Evolutionary conservation across 2,329 filamentous ascomycete species (phyloP), one percentile per base, ranked within the genome.

Genomic region (Colletotrichum sidae): DNA sequence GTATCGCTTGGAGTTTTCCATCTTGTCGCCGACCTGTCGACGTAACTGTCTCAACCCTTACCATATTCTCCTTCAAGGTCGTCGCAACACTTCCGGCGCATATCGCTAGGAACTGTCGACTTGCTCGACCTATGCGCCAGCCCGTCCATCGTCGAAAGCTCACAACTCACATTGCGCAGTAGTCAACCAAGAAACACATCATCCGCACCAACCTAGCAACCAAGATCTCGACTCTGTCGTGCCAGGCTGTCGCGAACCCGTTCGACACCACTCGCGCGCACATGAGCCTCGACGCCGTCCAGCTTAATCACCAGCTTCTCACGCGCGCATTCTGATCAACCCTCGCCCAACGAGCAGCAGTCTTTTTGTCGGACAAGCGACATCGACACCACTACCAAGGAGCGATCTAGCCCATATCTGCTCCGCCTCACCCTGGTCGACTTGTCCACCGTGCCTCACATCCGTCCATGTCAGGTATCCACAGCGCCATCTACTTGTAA

Each of bases 381-480:
- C 34, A 53, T 54, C 53, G 63, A 57, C 35, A 57, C 47, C 45
- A 49, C 17, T 47, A 42, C 50, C 37, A 10, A 41, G 42, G 42
- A 53, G 41, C 58, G 58, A 66, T 57, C 58, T 56, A 63, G 58
- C 52, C 63, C 47, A 66, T 53, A 41, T 42, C 39, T 56, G 42
- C 53, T 66, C 63, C 59, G 47, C 63, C 42, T 39, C 44, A 63
- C 41, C 59, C 63, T 63, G 47, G 59, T 63, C 58, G 41, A 47
- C 42, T 47, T 57, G 59, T 61, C 52, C 63, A 56, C 63, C 37
- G 47, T 65, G 47, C 58, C 45, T 63, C 63, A 49, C 63, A 63
- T 44, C 52, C 42, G 39, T 65, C 54, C 51, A 55, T 60, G 55
- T 35, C 54, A 60, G 53, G 64, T 65, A 59, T 60, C 64, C 64